Conservation (phyloP, 305 asterid species). For the Plantago coronopus region DNA sequence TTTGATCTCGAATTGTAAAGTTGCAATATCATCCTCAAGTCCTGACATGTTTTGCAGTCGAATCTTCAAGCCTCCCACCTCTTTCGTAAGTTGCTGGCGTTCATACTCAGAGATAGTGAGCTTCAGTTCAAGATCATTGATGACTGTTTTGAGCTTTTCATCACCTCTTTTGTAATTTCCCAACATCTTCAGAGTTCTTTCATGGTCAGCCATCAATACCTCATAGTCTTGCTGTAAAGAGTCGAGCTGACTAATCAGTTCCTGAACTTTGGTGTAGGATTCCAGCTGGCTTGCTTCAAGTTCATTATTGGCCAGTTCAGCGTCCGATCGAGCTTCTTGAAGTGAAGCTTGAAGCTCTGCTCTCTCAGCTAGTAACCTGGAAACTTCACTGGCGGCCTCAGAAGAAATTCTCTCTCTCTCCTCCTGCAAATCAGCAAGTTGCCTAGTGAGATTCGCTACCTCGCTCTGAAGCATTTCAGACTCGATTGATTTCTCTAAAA, state of each 20-base stretch:
- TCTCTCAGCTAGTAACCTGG: constrained; percentile 41
- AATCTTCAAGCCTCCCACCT: constrained; percentile 37
- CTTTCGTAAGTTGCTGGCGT: constrained; percentile 59
- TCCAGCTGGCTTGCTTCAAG: constrained; percentile 28
- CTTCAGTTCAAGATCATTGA: constrained; percentile 70
- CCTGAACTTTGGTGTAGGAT: constrained; percentile 37
- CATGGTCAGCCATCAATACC: constrained; percentile 45
- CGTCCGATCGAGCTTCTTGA: constrained; percentile 35
- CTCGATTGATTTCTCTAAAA: constrained; percentile 33
- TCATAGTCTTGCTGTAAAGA: constrained; percentile 35
- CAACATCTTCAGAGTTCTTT: constrained; percentile 36
- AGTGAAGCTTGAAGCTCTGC: constrained; percentile 42
- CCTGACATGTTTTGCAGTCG: constrained; percentile 47
- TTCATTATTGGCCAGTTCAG: constrained; percentile 33
- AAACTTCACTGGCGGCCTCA: constrained; percentile 37
- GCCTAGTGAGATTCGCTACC: constrained; percentile 31
- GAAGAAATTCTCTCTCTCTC: constrained; percentile 42
- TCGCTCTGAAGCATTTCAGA: constrained; percentile 38
- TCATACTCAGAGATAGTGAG: constrained; percentile 66
- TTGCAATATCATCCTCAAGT: constrained; percentile 51
- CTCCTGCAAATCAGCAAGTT: constrained; percentile 30
- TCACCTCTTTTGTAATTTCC: constrained; percentile 51
- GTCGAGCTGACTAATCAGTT: constrained; percentile 38
- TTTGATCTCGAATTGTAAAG: constrained; percentile 40
- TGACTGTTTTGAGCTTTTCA: constrained; percentile 54